Evolutionary conservation across 225 moss, liverwort and hornwort genomes (phyloP), one percentile per base, ranked within the genome.

Genomic region (Rhytidiadelphus loreus): DNA sequence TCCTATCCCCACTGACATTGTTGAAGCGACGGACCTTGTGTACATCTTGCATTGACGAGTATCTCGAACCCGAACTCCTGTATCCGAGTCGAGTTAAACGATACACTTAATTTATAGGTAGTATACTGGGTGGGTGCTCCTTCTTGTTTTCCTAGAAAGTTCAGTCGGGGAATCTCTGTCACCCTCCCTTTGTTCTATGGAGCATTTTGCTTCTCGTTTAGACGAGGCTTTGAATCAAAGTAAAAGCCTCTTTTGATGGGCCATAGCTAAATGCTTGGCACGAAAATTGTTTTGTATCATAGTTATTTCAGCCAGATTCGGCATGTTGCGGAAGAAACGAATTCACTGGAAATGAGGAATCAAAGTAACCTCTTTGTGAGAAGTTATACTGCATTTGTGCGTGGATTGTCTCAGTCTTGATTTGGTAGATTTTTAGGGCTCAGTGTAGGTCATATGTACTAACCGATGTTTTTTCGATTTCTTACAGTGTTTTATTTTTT

Each of bases 1-100:
- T 68, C 98, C 97, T 48, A 53, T 91, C 30, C 90, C 94, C 77
- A 90, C 95, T 68, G 96, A 96, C 37, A 86, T 77, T 44, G 87
- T 98, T 37, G 93, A 94, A 83, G 86, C 66, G 22, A 92, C 93
- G 43, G 98, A 98, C 89, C 95, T 96, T 77, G 92, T 97, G 23
- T 98, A 95, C 82, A 89, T 98, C 87, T 87, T 98, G 69, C 92
- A 92, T 83, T 98, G 87, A 96, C 56, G 48, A 12, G 11, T 9
- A 48, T 70, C 58, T n/a, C n/a, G n/a, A 30, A 61, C 84, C 60
- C 55, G 37, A 83, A 57, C 12, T 41, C 33, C 16, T 70, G 61
- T 74, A 55, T 82, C 25, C 12, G 37, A 82, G n/a, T n/a, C n/a
- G n/a, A n/a, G n/a, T n/a, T n/a, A n/a, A 60, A 41, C 43, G 85